Conservation (phyloP, 768 basidiomycete genomes). For the Trametes villosa region DNA sequence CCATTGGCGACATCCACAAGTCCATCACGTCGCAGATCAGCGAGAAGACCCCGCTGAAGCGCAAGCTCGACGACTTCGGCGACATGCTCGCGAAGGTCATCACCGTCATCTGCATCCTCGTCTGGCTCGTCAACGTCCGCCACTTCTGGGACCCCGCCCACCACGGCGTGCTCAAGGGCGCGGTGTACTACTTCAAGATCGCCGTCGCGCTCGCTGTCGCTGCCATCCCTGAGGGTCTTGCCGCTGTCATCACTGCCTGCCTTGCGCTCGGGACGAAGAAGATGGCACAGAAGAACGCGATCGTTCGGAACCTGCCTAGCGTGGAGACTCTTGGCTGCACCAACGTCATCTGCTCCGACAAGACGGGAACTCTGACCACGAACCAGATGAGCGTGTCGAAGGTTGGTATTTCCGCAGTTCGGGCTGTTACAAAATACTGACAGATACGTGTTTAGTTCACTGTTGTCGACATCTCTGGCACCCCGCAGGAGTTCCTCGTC, state of each 20-base stretch:
- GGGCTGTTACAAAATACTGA: not conserved
- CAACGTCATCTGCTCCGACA: slow-evolving; percentile 98
- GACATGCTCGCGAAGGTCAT: slow-evolving; percentile 98
- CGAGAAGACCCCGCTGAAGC: slow-evolving; percentile 96
- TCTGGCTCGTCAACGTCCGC: slow-evolving; percentile 96
- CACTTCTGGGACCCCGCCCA: slow-evolving; percentile 97
- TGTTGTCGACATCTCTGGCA: slow-evolving; percentile 59
- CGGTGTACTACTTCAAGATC: slow-evolving; percentile 99
- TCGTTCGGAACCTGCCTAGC: slow-evolving; percentile 93
- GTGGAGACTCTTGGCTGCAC: slow-evolving; percentile 98
- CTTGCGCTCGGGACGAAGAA: slow-evolving; percentile 96
- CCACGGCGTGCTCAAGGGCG: slow-evolving; percentile 88
- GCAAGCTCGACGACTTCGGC: slow-evolving; percentile 97
- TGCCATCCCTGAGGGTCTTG: slow-evolving; percentile 97
- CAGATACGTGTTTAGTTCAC: slow-evolving; percentile 61
- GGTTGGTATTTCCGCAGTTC: slow-evolving; percentile 42
- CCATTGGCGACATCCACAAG: slow-evolving; percentile 96
- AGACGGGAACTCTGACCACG: slow-evolving; percentile 95
- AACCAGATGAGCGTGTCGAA: slow-evolving; percentile 96
- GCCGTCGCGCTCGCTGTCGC: slow-evolving; percentile 99
- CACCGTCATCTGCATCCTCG: slow-evolving; percentile 93
- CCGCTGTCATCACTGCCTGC: slow-evolving; percentile 97
- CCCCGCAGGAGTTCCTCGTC: slow-evolving; percentile 72
- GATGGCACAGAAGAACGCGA: slow-evolving; percentile 99
- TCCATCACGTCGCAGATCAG: slow-evolving; percentile 92